These are phyloP conservation scores for Geotrichum candidum DNA, from an alignment of 1,139 yeast genomes.

Conservation along the genomic window DNA sequence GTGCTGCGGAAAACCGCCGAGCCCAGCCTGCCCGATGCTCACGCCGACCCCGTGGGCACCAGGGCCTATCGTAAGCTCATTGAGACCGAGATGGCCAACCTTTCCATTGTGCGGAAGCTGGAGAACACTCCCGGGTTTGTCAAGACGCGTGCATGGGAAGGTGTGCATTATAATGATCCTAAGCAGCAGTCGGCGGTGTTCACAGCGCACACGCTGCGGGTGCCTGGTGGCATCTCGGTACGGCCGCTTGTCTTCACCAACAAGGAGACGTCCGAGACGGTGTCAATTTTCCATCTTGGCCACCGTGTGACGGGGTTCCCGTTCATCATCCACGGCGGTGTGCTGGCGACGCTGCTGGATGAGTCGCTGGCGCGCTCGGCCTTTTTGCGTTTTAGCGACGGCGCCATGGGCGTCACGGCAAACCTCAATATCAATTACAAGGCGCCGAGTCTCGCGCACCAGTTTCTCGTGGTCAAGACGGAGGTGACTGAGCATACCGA, in stretches of 20 bases:
- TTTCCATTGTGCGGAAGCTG: conserved; percentile 11
- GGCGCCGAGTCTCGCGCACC: conserved; percentile 74
- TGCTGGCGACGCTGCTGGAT: conserved; percentile 73
- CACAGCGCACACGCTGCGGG: conserved; percentile 39
- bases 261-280: conserved; percentile 14
- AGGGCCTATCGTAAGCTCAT: conserved; percentile 7
- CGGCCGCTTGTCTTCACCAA: conserved; percentile 28
- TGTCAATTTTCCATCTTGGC: conserved; percentile 43
- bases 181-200: conserved; percentile 8
- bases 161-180: neutral
- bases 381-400: conserved; percentile 33
- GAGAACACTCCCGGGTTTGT: conserved; percentile 1
- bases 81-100: conserved; percentile 12
- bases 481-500: conserved; percentile 33
- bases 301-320: conserved; percentile 81
- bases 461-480: conserved; percentile 64
- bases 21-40: conserved; percentile 5
- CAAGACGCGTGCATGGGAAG: conserved; percentile 13
- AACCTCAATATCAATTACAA: conserved; percentile 53
- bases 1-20: conserved; percentile 4
- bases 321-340: conserved; percentile 83
- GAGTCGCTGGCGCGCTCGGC: conserved; percentile 64
- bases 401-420: conserved; percentile 38
- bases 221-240: conserved; percentile 63
- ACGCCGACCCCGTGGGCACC: conserved; percentile 7